phyloP scores from a whole-genome alignment of 768 basidiomycete species.

The Naganishia vishniacii region DNA sequence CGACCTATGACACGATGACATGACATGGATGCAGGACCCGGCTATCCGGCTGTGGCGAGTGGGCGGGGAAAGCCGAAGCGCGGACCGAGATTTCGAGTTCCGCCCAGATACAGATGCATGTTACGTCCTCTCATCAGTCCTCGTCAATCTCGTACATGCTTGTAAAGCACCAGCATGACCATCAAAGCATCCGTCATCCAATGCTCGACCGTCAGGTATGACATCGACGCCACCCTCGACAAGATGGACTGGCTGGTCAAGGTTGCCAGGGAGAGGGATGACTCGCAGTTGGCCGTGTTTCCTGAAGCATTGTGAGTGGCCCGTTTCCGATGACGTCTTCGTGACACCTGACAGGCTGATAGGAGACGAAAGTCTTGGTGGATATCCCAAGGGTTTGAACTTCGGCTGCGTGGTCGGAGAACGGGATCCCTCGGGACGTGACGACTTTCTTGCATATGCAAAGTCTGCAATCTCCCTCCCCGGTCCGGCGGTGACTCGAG shows the following conservation, averaged over 20 bases:
- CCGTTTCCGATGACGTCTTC: not conserved
- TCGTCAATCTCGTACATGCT: not conserved
- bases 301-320: conserved; percentile 32
- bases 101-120: no score
- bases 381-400: conserved; percentile 35
- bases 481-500: conserved; percentile 51
- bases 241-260: conserved; percentile 30
- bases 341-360: not conserved
- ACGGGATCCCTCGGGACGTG: conserved; percentile 55
- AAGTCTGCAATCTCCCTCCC: conserved; percentile 59
- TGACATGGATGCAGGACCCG: no score
- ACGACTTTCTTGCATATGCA: conserved; percentile 59
- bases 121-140: no score
- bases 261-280: conserved; percentile 18
- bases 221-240: conserved; percentile 25
- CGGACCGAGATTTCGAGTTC: no score
- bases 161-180: conserved; percentile 9
- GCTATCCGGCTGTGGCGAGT: no score
- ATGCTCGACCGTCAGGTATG: conserved; percentile 26
- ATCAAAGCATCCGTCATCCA: conserved; percentile 32
- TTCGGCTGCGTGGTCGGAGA: conserved; percentile 57
- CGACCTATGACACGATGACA: conserved; percentile 1
- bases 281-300: conserved; percentile 27
- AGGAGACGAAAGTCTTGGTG: conserved; percentile 27
- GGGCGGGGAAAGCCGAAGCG: no score